Percentiles rank a stretch among this genome's conserved stretches.
These are phyloP conservation scores for Scutellaria minor DNA, from an alignment of 257 asterid genomes.

Conservation along the genomic window DNA sequence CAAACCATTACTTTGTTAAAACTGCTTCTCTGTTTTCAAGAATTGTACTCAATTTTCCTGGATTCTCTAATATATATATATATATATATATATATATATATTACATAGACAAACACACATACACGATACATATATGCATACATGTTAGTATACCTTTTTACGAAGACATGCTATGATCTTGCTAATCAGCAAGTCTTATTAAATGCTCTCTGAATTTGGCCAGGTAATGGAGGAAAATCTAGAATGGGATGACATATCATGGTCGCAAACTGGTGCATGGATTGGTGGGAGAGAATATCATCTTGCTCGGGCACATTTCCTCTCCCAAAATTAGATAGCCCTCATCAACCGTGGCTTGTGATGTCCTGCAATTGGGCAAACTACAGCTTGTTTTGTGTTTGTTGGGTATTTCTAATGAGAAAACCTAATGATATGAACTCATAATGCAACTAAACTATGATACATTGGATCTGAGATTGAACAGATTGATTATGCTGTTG, in stretches of 20 bases:
- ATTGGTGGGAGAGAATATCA: constrained; percentile 78
- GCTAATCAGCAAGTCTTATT: constrained; percentile 4
- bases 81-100: no score
- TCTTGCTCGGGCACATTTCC: constrained; percentile 87
- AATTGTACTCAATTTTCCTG: background rate
- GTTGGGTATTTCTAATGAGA: background rate
- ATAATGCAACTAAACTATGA: background rate
- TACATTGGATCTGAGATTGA: background rate
- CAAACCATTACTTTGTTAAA: background rate
- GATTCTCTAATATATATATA: background rate
- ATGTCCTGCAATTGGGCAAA: constrained; percentile 3
- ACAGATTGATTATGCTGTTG: background rate
- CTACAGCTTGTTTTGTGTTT: constrained; percentile 4
- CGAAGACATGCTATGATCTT: background rate
- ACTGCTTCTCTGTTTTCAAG: background rate
- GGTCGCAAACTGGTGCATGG: constrained; percentile 89
- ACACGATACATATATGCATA: background rate
- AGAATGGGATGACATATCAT: constrained; percentile 90
- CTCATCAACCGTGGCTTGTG: background rate
- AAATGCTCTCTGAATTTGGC: constrained; percentile 20
- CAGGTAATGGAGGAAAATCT: constrained; percentile 87
- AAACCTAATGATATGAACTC: background rate
- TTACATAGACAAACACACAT: background rate
- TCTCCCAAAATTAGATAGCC: constrained; percentile 57
- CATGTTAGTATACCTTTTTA: background rate